These are phyloP conservation scores for Malassezia sp. DNA, from an alignment of 1,284 basidiomycete genomes.

Conservation along the genomic window DNA sequence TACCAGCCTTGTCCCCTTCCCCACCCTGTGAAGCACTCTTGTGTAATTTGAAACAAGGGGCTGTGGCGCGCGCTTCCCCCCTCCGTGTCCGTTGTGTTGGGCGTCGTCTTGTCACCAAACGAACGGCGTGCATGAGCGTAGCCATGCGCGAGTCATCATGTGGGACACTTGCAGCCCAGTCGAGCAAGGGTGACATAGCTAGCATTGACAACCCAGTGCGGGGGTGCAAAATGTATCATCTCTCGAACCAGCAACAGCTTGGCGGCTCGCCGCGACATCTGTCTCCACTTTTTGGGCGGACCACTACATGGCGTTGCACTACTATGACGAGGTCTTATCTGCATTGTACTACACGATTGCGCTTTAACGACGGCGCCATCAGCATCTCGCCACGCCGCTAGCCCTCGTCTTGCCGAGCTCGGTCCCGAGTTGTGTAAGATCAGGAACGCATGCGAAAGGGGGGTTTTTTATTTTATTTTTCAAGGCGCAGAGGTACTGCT, in stretches of 20 bases:
- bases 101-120: neutral
- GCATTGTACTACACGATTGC: constrained; percentile 53
- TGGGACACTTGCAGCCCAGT: neutral
- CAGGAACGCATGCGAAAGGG: constrained; percentile 33
- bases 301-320: constrained; percentile 51
- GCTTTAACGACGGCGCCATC: constrained; percentile 51
- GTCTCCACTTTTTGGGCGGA: constrained; percentile 48
- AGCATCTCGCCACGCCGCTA: constrained; percentile 51
- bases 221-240: constrained; percentile 1
- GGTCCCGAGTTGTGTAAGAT: constrained; percentile 32
- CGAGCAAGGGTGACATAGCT: neutral
- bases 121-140: neutral
- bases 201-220: neutral
- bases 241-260: neutral
- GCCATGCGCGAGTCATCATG: neutral
- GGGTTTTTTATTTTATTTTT: too few relatives aligned
- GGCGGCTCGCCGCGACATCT: constrained; percentile 35
- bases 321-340: constrained; percentile 51
- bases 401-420: constrained; percentile 48
- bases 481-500: constrained; percentile 39
- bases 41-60: neutral
- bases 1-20: neutral
- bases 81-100: neutral
- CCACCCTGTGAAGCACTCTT: neutral
- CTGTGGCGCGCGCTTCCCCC: neutral